Percentiles rank a stretch among this genome's conserved stretches.
Evolutionary conservation across 208 protist genomes (phyloP).

Genomic region (Leishmania martiniquensis): DNA sequence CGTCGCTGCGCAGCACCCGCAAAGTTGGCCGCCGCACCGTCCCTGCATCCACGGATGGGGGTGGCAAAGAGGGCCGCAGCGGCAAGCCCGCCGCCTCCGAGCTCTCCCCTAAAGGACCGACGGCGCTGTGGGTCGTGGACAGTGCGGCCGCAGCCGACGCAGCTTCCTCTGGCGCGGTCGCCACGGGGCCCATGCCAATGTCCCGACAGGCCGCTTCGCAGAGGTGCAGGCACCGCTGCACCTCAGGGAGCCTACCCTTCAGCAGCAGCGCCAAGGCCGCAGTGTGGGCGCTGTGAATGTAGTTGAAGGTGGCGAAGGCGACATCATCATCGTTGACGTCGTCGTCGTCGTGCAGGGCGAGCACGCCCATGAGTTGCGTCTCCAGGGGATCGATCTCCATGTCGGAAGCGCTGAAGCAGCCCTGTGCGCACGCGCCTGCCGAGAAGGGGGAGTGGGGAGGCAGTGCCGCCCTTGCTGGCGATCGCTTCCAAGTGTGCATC

Average conservation of each 20-base stretch:
- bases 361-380: constrained; percentile 44
- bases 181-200: not conserved
- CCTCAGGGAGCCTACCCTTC: constrained; percentile 67
- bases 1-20: constrained; percentile 31
- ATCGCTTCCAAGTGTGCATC: not conserved
- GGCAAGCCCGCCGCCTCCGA: not conserved
- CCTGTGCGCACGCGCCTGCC: not conserved
- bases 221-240: constrained; percentile 72
- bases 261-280: constrained; percentile 60
- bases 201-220: constrained; percentile 39
- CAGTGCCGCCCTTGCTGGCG: not conserved
- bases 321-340: constrained; percentile 74
- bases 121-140: not conserved
- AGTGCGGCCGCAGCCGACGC: not conserved
- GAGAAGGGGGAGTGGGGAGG: not conserved
- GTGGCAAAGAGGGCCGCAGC: not conserved
- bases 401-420: not conserved
- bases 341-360: constrained; percentile 52
- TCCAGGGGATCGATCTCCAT: constrained; percentile 72
- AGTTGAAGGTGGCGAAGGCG: constrained; percentile 68
- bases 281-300: constrained; percentile 55
- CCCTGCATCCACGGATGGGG: not conserved
- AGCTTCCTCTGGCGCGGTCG: not conserved
- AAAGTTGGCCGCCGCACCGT: not conserved
- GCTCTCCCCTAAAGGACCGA: not conserved